Evolutionary conservation across 2,329 filamentous ascomycete genomes (phyloP).

Genomic region (Cryphonectria japonica): DNA sequence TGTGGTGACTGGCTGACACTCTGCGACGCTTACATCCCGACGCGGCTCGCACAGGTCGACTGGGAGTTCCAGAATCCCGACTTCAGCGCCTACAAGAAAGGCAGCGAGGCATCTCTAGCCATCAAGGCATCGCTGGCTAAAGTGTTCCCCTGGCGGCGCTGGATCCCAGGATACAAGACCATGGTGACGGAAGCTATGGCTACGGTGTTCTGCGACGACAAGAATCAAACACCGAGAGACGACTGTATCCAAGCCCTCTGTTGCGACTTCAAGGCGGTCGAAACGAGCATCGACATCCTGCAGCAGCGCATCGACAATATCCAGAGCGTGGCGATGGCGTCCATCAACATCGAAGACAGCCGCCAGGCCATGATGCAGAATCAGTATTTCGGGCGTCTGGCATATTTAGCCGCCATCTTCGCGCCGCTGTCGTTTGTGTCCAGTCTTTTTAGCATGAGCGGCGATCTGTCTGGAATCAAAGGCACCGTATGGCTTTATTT

Average conservation of each 20-base stretch:
- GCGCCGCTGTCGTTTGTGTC: slow-evolving; percentile 6
- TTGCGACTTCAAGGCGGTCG: not conserved
- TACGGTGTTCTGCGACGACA: not conserved
- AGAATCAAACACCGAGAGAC: not conserved
- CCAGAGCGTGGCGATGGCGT: slow-evolving; percentile 4
- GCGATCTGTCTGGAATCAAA: not conserved
- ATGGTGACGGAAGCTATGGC: slow-evolving; percentile 3
- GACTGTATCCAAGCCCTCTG: not conserved
- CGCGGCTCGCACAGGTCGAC: slow-evolving; percentile 9
- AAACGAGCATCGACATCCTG: not conserved
- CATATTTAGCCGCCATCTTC: not conserved
- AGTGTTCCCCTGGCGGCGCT: not conserved
- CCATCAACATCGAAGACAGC: slow-evolving; percentile 1
- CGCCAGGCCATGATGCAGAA: slow-evolving; percentile 3
- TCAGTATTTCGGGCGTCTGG: slow-evolving; percentile 1
- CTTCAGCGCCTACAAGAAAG: slow-evolving; percentile 4
- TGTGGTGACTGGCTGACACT: slow-evolving; percentile 7
- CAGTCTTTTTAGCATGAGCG: slow-evolving; percentile 2
- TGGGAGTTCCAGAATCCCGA: slow-evolving; percentile 5
- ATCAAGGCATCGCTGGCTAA: not conserved
- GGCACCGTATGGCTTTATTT: not conserved
- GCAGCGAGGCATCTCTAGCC: not conserved
- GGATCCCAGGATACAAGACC: not conserved
- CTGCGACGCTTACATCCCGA: slow-evolving; percentile 8
- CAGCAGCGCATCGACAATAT: slow-evolving; percentile 5